phyloP scores from a whole-genome alignment of 2,329 filamentous ascomycete genomes.

The Daldinia eschscholtzii region DNA sequence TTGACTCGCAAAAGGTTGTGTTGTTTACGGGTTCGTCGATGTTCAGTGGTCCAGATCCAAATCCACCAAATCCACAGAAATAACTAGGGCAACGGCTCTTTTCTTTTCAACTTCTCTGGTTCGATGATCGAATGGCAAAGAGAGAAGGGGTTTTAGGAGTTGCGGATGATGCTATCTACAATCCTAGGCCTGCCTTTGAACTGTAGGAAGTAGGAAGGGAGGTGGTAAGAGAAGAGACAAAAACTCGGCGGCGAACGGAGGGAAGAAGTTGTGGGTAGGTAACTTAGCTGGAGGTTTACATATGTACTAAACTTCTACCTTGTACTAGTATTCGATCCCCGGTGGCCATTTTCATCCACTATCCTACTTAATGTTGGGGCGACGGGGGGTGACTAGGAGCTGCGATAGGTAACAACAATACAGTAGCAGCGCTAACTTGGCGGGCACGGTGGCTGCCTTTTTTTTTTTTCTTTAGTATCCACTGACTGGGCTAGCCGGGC shows the following conservation, averaged over 20 bases:
- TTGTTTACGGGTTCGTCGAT: slow-evolving; percentile 1
- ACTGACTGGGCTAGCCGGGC: slow-evolving; percentile 14
- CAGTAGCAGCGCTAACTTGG: slow-evolving; percentile 13
- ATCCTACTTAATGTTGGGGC: slow-evolving; percentile 1
- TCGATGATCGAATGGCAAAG: slow-evolving; percentile 41
- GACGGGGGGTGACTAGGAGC: slow-evolving; percentile 9
- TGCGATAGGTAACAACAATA: slow-evolving; percentile 12
- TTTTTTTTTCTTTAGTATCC: slow-evolving; percentile 19
- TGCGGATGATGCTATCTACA: slow-evolving; percentile 45
- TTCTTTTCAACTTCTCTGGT: slow-evolving; percentile 36
- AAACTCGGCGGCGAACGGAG: slow-evolving; percentile 30
- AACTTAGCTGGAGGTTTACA: slow-evolving; percentile 23
- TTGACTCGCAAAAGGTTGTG: slow-evolving; percentile 21
- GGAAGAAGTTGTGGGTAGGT: slow-evolving; percentile 19
- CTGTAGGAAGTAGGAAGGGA: slow-evolving; percentile 41
- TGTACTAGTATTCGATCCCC: slow-evolving; percentile 9
- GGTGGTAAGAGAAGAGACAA: slow-evolving; percentile 28
- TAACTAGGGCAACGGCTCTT: slow-evolving; percentile 7
- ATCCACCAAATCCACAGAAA: slow-evolving; percentile 25
- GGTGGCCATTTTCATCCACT: slow-evolving; percentile 11
- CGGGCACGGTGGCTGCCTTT: background rate
- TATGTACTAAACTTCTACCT: slow-evolving; percentile 5
- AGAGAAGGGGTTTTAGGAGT: slow-evolving; percentile 38
- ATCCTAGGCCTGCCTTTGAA: slow-evolving; percentile 49
- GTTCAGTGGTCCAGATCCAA: slow-evolving; percentile 21